These are phyloP conservation scores for Eimeria acervulina DNA, from an alignment of 169 alveolate genomes.

Conservation along the genomic window DNA sequence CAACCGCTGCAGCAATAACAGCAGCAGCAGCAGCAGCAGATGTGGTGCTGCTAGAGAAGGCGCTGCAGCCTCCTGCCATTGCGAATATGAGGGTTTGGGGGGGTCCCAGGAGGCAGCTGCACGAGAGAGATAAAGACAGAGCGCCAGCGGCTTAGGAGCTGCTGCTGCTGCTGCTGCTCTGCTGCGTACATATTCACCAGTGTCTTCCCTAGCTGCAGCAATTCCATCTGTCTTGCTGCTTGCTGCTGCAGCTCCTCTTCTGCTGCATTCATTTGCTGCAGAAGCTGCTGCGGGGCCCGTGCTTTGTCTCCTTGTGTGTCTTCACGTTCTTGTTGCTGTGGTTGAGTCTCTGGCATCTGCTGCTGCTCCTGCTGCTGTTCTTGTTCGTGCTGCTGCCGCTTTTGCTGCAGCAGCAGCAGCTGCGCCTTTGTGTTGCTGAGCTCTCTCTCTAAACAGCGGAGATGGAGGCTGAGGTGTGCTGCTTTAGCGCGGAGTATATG, in stretches of 20 bases:
- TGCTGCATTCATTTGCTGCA: constrained; percentile 9
- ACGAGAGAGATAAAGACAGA: constrained; percentile 40
- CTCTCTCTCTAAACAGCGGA: constrained; percentile 34
- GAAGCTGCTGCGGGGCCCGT: neutral
- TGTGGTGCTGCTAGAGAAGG: neutral
- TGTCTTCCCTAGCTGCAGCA: constrained; percentile 60
- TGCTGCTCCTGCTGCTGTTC: too few relatives aligned
- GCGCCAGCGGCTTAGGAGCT: constrained; percentile 3
- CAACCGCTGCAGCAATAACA: too few relatives aligned
- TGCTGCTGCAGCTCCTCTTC: constrained; percentile 67
- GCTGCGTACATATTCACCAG: constrained; percentile 12
- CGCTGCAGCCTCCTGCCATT: constrained; percentile 57
- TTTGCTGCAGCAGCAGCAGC: too few relatives aligned
- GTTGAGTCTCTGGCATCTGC: neutral
- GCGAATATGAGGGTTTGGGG: constrained; percentile 61
- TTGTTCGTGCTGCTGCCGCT: too few relatives aligned
- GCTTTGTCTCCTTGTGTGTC: neutral
- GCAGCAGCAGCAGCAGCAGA: too few relatives aligned
- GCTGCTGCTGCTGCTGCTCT: constrained; percentile 63
- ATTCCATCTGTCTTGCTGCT: constrained; percentile 25
- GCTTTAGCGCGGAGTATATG: neutral
- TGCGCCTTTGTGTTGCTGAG: too few relatives aligned
- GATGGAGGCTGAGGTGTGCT: constrained; percentile 10
- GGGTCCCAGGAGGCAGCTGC: constrained; percentile 46
- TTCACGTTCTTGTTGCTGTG: constrained; percentile 10